Base-by-base conservation (phyloP, 2,329 filamentous ascomycete genomes). In the Fusarium dlaminii region DNA sequence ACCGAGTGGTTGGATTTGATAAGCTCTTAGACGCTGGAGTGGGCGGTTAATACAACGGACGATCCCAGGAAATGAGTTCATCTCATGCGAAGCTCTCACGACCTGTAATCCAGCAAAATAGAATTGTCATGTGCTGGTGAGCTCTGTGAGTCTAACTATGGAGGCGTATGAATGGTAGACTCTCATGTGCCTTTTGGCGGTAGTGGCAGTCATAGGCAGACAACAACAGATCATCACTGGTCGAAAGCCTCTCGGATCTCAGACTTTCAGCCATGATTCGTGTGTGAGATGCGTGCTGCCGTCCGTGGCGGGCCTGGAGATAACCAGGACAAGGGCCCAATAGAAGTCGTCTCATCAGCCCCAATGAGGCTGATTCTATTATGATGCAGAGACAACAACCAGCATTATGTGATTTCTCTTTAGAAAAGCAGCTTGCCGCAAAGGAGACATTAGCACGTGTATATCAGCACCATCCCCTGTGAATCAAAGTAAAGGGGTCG, bases 1-100 rank as follows among this genome's bases (percentile, higher is more conserved):
- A 14, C 43, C 24, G 46, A 27, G 22, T 55, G 59, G 39, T 56
- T 61, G 46, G 57, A 27, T 46, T 24, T 42, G 32, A 55, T 40
- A 48, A 52, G 52, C 36, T 63, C 51, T 64, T 48, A 61, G 17
- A 74, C 72, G 46, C 72, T 66, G 39, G 48, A 34, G 64, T 43
- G 56, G 68, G 72, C 72, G 72, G 72, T 55, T 74, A 73, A 69
- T 52, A 69, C 57, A 49, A 62, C 56, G 70, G 54, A 57, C 36
- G 57, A 66, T 51, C 29, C 29, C 17, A 62, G 64, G 68, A 74
- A 72, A 74, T 74, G 72, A 73, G 72, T 72, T 69, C 59, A 72
- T 75, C 69, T 73, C 62, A 20, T 46, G 34, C 27, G 46, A 56
- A 69, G 42, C 46, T 71, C 58, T 49, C 46, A 18, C 30, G 32